phyloP scores from a whole-genome alignment of 192 early-diverging fungal species.

The Pilaira anomala region DNA sequence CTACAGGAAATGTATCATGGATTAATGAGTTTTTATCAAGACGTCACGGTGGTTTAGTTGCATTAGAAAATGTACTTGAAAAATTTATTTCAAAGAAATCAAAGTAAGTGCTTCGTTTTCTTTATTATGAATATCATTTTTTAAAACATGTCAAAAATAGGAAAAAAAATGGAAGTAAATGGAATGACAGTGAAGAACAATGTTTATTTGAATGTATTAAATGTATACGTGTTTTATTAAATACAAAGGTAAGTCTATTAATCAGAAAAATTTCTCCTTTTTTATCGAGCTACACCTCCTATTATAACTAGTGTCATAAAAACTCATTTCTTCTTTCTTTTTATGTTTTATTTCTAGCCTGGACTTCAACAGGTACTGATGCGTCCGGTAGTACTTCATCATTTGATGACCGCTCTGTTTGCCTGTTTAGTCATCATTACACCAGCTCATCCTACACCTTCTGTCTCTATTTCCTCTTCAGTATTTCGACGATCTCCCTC shows the following conservation, averaged over 20 bases:
- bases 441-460: slow-evolving; percentile 7
- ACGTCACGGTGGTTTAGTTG: slow-evolving; percentile 43
- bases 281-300: neutral
- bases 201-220: slow-evolving; percentile 48
- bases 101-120: slow-evolving; percentile 30
- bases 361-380: slow-evolving; percentile 43
- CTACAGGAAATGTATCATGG: slow-evolving; percentile 47
- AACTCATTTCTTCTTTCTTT: neutral
- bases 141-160: slow-evolving; percentile 15
- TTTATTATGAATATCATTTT: neutral
- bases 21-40: slow-evolving; percentile 46
- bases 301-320: neutral
- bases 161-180: slow-evolving; percentile 15
- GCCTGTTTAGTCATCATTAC: neutral
- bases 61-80: slow-evolving; percentile 48
- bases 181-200: slow-evolving; percentile 40
- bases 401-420: slow-evolving; percentile 16
- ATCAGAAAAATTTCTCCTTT: neutral
- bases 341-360: slow-evolving; percentile 29
- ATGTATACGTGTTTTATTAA: slow-evolving; percentile 48
- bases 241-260: slow-evolving; percentile 42
- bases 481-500: slow-evolving; percentile 8
- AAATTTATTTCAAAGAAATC: slow-evolving; percentile 38
- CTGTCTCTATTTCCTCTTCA: neutral
- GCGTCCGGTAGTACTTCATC: slow-evolving; percentile 19